These are phyloP conservation scores for Trichoderma koningii DNA, from an alignment of 2,329 filamentous ascomycete genomes.

Conservation along the genomic window DNA sequence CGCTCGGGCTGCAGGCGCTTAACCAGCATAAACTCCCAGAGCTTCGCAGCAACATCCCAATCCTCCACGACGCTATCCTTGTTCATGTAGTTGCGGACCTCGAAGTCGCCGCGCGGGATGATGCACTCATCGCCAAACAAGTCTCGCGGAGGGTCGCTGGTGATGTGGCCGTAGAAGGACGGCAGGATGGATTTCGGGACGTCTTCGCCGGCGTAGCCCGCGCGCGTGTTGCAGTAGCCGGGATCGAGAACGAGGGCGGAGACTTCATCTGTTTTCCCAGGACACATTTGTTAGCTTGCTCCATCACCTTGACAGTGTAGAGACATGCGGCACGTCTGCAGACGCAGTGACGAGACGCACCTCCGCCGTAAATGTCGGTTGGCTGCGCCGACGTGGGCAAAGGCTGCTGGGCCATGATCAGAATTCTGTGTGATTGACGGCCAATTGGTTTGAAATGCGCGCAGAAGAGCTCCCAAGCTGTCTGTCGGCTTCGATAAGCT, in stretches of 20 bases:
- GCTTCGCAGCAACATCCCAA: constrained; percentile 85
- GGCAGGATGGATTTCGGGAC: constrained; percentile 91
- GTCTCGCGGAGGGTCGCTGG: constrained; percentile 50
- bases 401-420: constrained; percentile 57
- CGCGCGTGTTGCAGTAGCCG: constrained; percentile 86
- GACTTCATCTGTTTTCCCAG: constrained; percentile 73
- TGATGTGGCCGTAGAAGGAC: constrained; percentile 76
- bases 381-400: constrained; percentile 59
- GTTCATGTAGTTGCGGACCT: constrained; percentile 90
- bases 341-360: constrained; percentile 42
- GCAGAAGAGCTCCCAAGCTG: constrained; percentile 28
- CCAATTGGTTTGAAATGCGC: constrained; percentile 35
- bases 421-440: constrained; percentile 17
- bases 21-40: constrained; percentile 93
- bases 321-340: constrained; percentile 3
- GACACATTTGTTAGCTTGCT: constrained; percentile 29
- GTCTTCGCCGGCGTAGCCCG: constrained; percentile 97
- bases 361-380: constrained; percentile 65
- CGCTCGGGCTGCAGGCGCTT: constrained; percentile 80
- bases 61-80: constrained; percentile 89
- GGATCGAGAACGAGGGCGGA: constrained; percentile 95
- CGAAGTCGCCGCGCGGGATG: constrained; percentile 71
- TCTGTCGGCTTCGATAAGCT: neutral
- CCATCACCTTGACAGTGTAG: constrained; percentile 4
- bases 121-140: constrained; percentile 92